Percentiles rank a stretch among this genome's conserved stretches.
Evolutionary conservation across 225 moss, liverwort and hornwort genomes (phyloP).

Genomic region (Sphagnum tenellum): DNA sequence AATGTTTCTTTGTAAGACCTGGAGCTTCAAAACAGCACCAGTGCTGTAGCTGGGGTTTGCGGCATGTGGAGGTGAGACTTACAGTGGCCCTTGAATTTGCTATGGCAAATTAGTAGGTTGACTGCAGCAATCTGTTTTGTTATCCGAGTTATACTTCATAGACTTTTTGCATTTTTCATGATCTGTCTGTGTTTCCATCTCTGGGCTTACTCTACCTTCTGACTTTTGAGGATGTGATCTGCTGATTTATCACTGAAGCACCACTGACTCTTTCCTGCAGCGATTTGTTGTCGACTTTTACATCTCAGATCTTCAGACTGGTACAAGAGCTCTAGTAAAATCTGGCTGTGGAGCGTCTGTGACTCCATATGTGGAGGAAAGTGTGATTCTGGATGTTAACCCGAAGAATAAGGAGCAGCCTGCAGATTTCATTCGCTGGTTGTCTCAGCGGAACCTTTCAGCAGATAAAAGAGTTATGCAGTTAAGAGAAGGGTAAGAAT

Average conservation of each 20-base stretch:
- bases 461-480: constrained; percentile 58
- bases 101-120: too few species aligned
- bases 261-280: constrained; percentile 14
- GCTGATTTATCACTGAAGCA: too few species aligned
- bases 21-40: constrained; percentile 53
- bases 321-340: constrained; percentile 77
- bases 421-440: constrained; percentile 72
- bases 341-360: constrained; percentile 84
- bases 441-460: constrained; percentile 65
- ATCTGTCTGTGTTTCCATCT: too few species aligned
- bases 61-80: constrained; percentile 51
- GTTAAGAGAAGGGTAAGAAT: constrained; percentile 68
- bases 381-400: constrained; percentile 45
- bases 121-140: too few species aligned
- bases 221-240: too few species aligned
- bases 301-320: constrained; percentile 85
- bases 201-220: too few species aligned
- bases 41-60: constrained; percentile 64
- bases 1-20: constrained; percentile 56
- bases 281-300: constrained; percentile 81
- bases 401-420: constrained; percentile 45
- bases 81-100: too few species aligned
- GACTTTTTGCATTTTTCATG: too few species aligned
- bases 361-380: constrained; percentile 65
- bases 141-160: too few species aligned